phyloP scores from a whole-genome alignment of 192 early-diverging fungal species.

The Podila verticillata region DNA sequence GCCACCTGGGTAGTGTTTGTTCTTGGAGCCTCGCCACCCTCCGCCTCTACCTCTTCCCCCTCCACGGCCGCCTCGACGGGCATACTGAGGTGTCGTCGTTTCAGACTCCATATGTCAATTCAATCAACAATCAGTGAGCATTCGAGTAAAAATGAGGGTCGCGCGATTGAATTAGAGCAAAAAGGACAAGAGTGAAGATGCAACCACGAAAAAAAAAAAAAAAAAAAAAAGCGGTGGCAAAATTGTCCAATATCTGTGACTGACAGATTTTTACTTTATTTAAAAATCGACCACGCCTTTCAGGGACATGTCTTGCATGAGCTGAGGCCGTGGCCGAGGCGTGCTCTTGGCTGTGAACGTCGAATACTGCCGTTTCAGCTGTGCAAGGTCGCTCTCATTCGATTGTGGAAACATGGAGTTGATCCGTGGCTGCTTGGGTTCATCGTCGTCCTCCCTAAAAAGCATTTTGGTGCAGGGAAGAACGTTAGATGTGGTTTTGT shows the following conservation, averaged over 20 bases:
- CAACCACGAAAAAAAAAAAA: neutral
- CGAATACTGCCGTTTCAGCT: slow-evolving; percentile 36
- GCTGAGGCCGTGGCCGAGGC: slow-evolving; percentile 38
- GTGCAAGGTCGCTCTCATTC: slow-evolving; percentile 7
- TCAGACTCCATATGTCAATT: slow-evolving; percentile 22
- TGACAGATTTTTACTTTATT: neutral
- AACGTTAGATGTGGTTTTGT: neutral
- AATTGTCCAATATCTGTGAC: slow-evolving; percentile 2
- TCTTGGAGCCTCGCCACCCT: slow-evolving; percentile 14
- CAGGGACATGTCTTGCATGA: slow-evolving; percentile 45
- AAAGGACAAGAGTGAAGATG: too few species aligned
- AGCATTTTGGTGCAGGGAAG: neutral
- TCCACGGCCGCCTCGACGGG: slow-evolving; percentile 18
- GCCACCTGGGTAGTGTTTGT: slow-evolving; percentile 34
- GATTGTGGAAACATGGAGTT: slow-evolving; percentile 27
- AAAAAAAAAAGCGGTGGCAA: neutral
- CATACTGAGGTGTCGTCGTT: slow-evolving; percentile 25
- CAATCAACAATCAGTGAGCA: too few species aligned
- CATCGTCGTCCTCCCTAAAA: slow-evolving; percentile 36
- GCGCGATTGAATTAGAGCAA: neutral
- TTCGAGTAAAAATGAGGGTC: neutral
- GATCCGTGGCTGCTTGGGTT: slow-evolving; percentile 32
- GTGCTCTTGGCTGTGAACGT: slow-evolving; percentile 19
- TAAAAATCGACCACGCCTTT: slow-evolving; percentile 37
- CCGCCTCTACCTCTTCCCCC: neutral